Percentiles rank a stretch among this genome's conserved stretches.
Conservation (phyloP, 2,329 filamentous ascomycete species). For the Fonsecaea erecta region DNA sequence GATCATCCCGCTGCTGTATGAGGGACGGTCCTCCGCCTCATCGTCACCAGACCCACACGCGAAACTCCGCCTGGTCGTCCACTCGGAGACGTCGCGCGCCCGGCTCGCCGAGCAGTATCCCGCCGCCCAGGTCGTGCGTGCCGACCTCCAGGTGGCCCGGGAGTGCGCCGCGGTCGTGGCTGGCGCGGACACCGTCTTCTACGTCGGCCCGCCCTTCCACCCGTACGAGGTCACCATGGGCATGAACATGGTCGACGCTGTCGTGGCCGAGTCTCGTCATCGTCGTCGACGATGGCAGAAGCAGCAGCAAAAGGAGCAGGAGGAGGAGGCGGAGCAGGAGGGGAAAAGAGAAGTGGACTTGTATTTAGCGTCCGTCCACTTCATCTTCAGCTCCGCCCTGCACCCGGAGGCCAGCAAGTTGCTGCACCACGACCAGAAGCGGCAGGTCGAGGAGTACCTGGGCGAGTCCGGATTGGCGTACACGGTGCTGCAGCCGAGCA, state of each 20-base stretch:
- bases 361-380: slow-evolving; percentile 36
- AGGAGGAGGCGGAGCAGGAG: too few relatives aligned
- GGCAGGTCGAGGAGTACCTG: slow-evolving; percentile 14
- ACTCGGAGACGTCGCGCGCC: slow-evolving; percentile 39
- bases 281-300: too few relatives aligned
- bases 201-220: slow-evolving; percentile 46
- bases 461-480: slow-evolving; percentile 5
- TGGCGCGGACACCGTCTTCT: slow-evolving; percentile 41
- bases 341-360: slow-evolving; percentile 29
- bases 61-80: slow-evolving; percentile 43
- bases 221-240: slow-evolving; percentile 43
- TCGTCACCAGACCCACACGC: not conserved
- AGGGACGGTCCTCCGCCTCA: too few relatives aligned
- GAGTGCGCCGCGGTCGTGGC: slow-evolving; percentile 39
- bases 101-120: slow-evolving; percentile 42
- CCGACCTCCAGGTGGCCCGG: slow-evolving; percentile 38
- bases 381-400: slow-evolving; percentile 44
- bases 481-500: slow-evolving; percentile 24
- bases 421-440: slow-evolving; percentile 4
- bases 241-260: slow-evolving; percentile 46
- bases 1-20: slow-evolving; percentile 44
- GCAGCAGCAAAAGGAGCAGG: not conserved
- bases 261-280: slow-evolving; percentile 21
- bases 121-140: slow-evolving; percentile 42
- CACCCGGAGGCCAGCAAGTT: slow-evolving; percentile 47